These are phyloP conservation scores for Ascoidea rubescens DNA, from an alignment of 805 yeast genomes.

Conservation along the genomic window DNA sequence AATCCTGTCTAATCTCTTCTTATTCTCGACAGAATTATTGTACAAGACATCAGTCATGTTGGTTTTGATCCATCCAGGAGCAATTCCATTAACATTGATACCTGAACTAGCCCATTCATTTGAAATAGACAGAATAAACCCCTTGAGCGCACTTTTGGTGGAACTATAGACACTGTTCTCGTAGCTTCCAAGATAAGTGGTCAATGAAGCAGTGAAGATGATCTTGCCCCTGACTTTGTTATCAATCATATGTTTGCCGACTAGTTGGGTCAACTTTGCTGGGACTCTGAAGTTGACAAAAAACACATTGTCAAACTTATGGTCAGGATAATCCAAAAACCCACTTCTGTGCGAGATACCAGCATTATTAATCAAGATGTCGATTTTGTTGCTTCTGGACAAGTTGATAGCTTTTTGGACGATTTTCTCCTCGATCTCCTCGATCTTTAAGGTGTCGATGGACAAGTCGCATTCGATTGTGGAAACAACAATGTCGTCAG, in stretches of 20 bases:
- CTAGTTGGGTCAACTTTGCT: slow-evolving; percentile 21
- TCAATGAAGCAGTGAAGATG: slow-evolving; percentile 27
- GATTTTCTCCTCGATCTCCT: no score
- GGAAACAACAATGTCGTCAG: no score
- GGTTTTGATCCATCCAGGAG: slow-evolving; percentile 21
- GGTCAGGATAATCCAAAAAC: slow-evolving; percentile 22
- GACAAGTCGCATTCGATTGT: no score
- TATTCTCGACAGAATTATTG: slow-evolving; percentile 9
- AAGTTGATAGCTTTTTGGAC: no score
- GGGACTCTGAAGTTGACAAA: slow-evolving; percentile 27
- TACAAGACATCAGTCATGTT: slow-evolving; percentile 11
- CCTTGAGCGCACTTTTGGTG: slow-evolving; percentile 19
- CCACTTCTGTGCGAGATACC: slow-evolving; percentile 23
- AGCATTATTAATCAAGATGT: slow-evolving; percentile 29
- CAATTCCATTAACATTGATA: slow-evolving; percentile 21
- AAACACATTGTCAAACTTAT: slow-evolving; percentile 23
- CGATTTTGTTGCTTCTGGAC: slow-evolving; percentile 5
- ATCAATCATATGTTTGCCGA: slow-evolving; percentile 23
- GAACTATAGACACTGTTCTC: slow-evolving; percentile 23
- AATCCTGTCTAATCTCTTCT: slow-evolving; percentile 19
- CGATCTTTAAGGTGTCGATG: no score
- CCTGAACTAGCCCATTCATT: slow-evolving; percentile 20
- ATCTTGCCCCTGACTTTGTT: slow-evolving; percentile 23
- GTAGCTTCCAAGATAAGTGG: slow-evolving; percentile 27
- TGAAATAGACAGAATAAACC: slow-evolving; percentile 17